Conservation (phyloP, 768 basidiomycete genomes). For the Terana coerulea region DNA sequence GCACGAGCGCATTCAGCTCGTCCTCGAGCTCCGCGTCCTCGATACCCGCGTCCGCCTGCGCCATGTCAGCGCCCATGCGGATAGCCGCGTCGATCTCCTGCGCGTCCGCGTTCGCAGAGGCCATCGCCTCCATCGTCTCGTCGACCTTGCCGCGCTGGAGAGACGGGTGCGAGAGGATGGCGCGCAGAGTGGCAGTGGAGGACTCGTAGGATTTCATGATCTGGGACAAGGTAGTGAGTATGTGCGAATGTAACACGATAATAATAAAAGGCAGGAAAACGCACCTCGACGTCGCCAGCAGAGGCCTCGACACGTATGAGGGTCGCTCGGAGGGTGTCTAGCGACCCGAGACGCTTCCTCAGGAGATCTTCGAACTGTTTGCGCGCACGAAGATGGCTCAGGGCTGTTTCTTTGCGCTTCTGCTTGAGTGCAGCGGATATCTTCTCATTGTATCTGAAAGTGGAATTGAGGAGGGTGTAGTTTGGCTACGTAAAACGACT, state of each 20-base stretch:
- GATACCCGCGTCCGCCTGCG: slow-evolving; percentile 40
- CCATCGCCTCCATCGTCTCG: slow-evolving; percentile 83
- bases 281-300: slow-evolving; percentile 84
- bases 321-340: slow-evolving; percentile 73
- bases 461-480: not conserved
- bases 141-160: slow-evolving; percentile 78
- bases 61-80: slow-evolving; percentile 59
- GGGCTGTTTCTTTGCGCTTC: slow-evolving; percentile 69
- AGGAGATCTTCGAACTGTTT: slow-evolving; percentile 80
- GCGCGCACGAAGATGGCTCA: slow-evolving; percentile 74
- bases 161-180: slow-evolving; percentile 76
- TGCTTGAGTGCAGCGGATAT: slow-evolving; percentile 61
- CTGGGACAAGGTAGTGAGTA: slow-evolving; percentile 33
- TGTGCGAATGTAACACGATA: not conserved
- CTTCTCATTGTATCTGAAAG: slow-evolving; percentile 58
- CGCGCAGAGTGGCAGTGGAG: slow-evolving; percentile 71
- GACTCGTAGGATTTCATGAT: slow-evolving; percentile 85
- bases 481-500: slow-evolving; percentile 16
- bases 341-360: slow-evolving; percentile 66
- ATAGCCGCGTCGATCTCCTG: slow-evolving; percentile 80
- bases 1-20: slow-evolving; percentile 59
- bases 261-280: slow-evolving; percentile 13
- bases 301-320: slow-evolving; percentile 82
- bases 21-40: slow-evolving; percentile 58
- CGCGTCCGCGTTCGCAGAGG: slow-evolving; percentile 78